Evolutionary conservation across 352 stramenopile genomes (phyloP).

Genomic region (Phytophthora brassicae): DNA sequence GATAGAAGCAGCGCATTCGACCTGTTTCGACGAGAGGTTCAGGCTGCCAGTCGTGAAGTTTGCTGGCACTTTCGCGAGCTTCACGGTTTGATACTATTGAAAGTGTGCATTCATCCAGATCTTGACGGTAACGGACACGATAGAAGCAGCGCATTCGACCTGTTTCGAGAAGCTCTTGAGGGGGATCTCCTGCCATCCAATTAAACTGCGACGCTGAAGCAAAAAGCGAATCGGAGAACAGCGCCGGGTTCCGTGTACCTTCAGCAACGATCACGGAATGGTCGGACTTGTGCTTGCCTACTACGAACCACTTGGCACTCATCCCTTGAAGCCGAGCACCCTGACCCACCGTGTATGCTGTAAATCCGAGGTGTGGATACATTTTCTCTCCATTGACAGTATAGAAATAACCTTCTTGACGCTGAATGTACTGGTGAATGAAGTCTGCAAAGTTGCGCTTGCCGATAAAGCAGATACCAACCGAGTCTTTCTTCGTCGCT

Average conservation of each 20-base stretch:
- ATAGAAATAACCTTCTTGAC: conserved; percentile 78
- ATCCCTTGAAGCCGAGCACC: conserved; percentile 90
- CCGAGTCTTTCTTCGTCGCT: conserved; percentile 93
- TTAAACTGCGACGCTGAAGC: conserved; percentile 81
- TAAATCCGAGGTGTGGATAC: conserved; percentile 76
- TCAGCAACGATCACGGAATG: conserved; percentile 87
- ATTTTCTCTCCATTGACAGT: conserved; percentile 64
- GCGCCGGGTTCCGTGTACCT: conserved; percentile 88
- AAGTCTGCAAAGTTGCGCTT: conserved; percentile 93
- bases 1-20: conserved; percentile 68
- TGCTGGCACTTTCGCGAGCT: conserved; percentile 35
- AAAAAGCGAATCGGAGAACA: conserved; percentile 89
- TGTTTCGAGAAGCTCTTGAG: conserved; percentile 37
- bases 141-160: conserved; percentile 65
- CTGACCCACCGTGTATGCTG: conserved; percentile 94
- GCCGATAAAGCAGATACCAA: conserved; percentile 99
- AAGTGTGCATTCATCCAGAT: conserved; percentile 61
- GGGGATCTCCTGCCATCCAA: conserved; percentile 82
- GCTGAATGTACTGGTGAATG: conserved; percentile 91
- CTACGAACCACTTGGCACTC: conserved; percentile 90
- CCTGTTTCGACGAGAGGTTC: conserved; percentile 27
- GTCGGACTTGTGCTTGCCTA: conserved; percentile 72
- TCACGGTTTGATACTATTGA: conserved; percentile 53
- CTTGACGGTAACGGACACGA: conserved; percentile 80
- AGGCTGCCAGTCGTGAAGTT: conserved; percentile 54